A percentile compares a stretch with the other conserved stretches of the same genome.
These are phyloP conservation scores for Citrus hindsii DNA, from an alignment of 345 rosid genomes.

Conservation along the genomic window DNA sequence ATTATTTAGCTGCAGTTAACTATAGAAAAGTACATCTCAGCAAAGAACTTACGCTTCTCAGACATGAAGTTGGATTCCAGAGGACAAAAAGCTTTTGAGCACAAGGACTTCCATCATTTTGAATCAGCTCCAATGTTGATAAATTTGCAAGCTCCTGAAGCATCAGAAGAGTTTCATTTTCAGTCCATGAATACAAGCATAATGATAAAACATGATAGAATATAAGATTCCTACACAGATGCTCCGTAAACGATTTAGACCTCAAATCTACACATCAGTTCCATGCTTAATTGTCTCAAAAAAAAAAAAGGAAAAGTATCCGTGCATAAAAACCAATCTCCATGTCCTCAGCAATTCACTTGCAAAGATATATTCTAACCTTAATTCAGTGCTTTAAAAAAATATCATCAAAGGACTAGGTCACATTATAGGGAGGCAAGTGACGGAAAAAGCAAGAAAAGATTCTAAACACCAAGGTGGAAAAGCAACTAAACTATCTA, in stretches of 20 bases:
- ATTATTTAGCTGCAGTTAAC: neutral
- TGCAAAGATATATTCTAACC: neutral
- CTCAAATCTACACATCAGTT: neutral
- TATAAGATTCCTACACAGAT: neutral
- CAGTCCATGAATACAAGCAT: conserved; percentile 3
- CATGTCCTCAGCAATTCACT: neutral
- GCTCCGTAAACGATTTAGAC: neutral
- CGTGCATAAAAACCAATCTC: neutral
- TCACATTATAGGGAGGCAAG: neutral
- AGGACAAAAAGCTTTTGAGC: conserved; percentile 73
- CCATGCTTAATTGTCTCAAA: neutral
- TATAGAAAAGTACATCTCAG: conserved; percentile 3
- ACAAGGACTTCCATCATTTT: conserved; percentile 91
- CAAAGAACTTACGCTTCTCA: conserved; percentile 36
- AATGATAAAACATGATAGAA: neutral
- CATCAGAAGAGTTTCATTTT: conserved; percentile 18
- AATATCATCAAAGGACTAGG: neutral
- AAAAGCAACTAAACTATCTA: neutral
- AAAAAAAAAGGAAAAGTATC: neutral
- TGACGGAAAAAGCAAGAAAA: neutral
- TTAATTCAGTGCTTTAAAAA: neutral
- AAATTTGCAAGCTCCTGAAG: conserved; percentile 90
- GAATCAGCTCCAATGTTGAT: conserved; percentile 67
- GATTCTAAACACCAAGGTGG: neutral
- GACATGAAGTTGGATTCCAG: conserved; percentile 62